Evolutionary conservation across 1,139 yeast genomes (phyloP).

Genomic region (Taphrina flavorubra): DNA sequence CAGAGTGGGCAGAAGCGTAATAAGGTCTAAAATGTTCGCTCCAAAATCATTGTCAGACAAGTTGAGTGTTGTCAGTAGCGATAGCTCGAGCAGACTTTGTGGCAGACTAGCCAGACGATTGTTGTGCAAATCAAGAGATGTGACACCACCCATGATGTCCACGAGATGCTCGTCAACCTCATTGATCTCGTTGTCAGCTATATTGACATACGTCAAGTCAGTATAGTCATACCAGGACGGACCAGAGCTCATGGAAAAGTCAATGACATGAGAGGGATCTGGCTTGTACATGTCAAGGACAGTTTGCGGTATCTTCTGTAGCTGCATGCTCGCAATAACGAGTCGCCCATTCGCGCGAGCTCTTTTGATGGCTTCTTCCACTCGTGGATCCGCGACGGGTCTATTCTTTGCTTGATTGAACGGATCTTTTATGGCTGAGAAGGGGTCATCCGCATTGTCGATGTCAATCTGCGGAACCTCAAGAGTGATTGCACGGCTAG

Average conservation of each 20-base stretch:
- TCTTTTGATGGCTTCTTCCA: constrained; percentile 15
- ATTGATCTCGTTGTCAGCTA: constrained; percentile 32
- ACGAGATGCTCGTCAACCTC: constrained; percentile 6
- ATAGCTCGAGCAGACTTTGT: constrained; percentile 4
- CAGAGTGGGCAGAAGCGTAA: constrained; percentile 6
- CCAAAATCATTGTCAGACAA: constrained; percentile 26
- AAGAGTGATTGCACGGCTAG: neutral
- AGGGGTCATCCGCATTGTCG: constrained; percentile 24
- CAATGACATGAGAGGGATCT: constrained; percentile 37
- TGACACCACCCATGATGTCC: constrained; percentile 17
- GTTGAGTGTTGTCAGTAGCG: constrained; percentile 13
- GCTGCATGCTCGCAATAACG: constrained; percentile 21
- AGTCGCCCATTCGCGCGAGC: constrained; percentile 25
- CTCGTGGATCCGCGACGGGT: constrained; percentile 3
- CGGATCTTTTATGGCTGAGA: constrained; percentile 27
- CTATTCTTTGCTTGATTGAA: constrained; percentile 27
- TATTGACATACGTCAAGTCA: constrained; percentile 27
- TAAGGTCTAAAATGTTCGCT: neutral
- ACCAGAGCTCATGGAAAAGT: constrained; percentile 19
- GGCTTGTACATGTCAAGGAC: constrained; percentile 38
- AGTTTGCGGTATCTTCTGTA: constrained; percentile 13
- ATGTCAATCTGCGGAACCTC: neutral
- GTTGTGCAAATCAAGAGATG: constrained; percentile 33
- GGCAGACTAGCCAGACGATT: constrained; percentile 21
- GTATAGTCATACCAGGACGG: constrained; percentile 33